Base-by-base conservation (phyloP, 2,329 filamentous ascomycete genomes). In the Exophiala xenobiotica region DNA sequence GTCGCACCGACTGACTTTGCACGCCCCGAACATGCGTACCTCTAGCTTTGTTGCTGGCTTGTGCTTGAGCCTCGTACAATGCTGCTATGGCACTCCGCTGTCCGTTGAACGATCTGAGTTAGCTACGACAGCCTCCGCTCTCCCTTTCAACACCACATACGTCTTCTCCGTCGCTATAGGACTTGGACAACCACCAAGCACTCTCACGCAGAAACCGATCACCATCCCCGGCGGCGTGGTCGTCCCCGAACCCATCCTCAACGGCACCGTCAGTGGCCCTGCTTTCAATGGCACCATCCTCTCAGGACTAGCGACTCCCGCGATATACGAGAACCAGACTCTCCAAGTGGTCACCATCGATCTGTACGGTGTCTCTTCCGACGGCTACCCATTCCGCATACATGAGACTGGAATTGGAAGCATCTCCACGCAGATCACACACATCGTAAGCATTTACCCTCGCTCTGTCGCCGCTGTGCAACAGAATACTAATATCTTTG, bases 221-320 rank as follows among this genome's bases (percentile, higher is more conserved):
- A 4, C 11, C 9, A 19, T 16, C n/a, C n/a, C 9, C 4, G 35
- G 35, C 18, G 35, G 35, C 9, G n/a, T 16, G 4, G 12, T 38
- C n/a, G 9, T 38, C n/a, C n/a, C n/a, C 18, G 35, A 38, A 38
- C 35, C 35, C 9, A 16, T 38, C 18, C 12, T 22, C n/a, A 9
- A 14, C 16, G 41, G 41, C 22, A 44, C 41, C 8, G 19, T 29
- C 24, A 31, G 11, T 11, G 24, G 41, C 41, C 41, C 23, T n/a
- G 24, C 22, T n/a, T 8, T 44, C 7, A 44, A 44, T 44, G 41
- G 24, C 7, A 44, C 39, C 16, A 44, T 44, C 12, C 22, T n/a
- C 12, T 12, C 6, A 18, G 41, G 41, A 16, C 23, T 44, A 11
- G 41, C 41, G 7, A 12, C 14, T 19, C 41, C 41, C n/a, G 6